Evolutionary conservation across 768 basidiomycete genomes (phyloP), one percentile per base, ranked within the genome.

Genomic region (Phylloporus sp.): DNA sequence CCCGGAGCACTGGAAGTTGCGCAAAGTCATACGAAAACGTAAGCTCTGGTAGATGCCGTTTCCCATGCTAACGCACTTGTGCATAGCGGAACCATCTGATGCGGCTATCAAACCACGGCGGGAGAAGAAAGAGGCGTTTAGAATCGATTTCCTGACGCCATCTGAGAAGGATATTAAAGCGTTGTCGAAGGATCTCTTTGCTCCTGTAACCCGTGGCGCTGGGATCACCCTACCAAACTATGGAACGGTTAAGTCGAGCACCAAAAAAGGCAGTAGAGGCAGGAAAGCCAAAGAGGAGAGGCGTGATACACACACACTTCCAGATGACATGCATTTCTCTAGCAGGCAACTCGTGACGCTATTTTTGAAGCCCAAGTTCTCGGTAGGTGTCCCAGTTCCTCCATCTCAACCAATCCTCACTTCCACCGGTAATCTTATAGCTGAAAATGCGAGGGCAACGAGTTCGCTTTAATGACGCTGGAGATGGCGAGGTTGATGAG

Each of bases 311-410:
- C 86, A 91, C 58, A 79, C 82, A 8, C 73, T 98, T 39, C 97
- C 97, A 2, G 94, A 97, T 60, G 97, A 99, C 66, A 95, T 95
- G 88, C 95, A 97, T 68, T 99, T 99, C 69, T 88, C 88, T 26
- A 91, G 86, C 63, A 76, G 85, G 57, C 90, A 97, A 60, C 78
- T 99, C 12, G 81, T 99, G 18, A 86, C 93, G 7, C 70, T 99
- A 45, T 99, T 98, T 77, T 69, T 97, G 64, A 99, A 99, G 70
- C 95, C 95, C 31, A 93, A 93, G 66, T 97, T 95, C 65, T 85
- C 85, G 49, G 93, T 97, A 66, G 43, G 88, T 72, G 15, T 34
- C 38, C 15, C 12, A 24, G 13, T 11, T n/a, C 20, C 7, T 38
- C 55, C n/a, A 44, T 55, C 18, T 13, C 47, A 4, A 24, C 38